Base-by-base conservation (phyloP, 768 basidiomycete species). In the Lactarius sanguifluus region DNA sequence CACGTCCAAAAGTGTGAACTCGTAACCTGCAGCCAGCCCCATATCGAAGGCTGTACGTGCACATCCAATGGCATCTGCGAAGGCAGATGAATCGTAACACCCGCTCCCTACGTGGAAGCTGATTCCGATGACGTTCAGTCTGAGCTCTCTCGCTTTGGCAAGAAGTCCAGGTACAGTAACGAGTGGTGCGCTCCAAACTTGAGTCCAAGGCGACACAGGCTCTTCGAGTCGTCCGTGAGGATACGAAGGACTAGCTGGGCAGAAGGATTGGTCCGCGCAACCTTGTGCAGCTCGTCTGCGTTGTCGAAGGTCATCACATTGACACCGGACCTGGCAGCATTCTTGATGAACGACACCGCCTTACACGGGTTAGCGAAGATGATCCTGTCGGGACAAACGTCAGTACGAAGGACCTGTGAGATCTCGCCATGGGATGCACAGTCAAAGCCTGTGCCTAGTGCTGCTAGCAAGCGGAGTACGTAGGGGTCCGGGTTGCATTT, bases 291-390 rank as follows among this genome's bases (percentile, higher is more conserved):
- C 76, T 99, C 97, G 78, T 99, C 97, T 47, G 85, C 85, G 77
- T 98, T 99, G 81, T 99, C 97, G 75, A 99, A 99, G 6, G 96
- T 98, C 96, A 98, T 97, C 79, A 84, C 87, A 74, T 93, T 84
- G 61, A 98, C 96, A 25, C 91, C 88, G 38, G 81, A 77, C 71
- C 84, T 86, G 50, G 88, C 87, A 18, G 97, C 92, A 71, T 86
- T 85, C 58, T 95, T 91, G 72, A 99, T 84, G 80, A 96, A 98
- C 0, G 94, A 96, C 13, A 86, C 83, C 2, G 97, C 92, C 79
- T 99, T 99, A 88, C 97, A 98, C 0, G 97, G 97, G 78, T 99
- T 99, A 70, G 97, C 97, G 73, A 94, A 99, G 75, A 98, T 93
- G 81, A 99, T 91, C 65, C 90, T 85, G 62, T 85, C 83, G 3